Conservation (phyloP, 768 basidiomycete species). For the Pisolithus microcarpus region DNA sequence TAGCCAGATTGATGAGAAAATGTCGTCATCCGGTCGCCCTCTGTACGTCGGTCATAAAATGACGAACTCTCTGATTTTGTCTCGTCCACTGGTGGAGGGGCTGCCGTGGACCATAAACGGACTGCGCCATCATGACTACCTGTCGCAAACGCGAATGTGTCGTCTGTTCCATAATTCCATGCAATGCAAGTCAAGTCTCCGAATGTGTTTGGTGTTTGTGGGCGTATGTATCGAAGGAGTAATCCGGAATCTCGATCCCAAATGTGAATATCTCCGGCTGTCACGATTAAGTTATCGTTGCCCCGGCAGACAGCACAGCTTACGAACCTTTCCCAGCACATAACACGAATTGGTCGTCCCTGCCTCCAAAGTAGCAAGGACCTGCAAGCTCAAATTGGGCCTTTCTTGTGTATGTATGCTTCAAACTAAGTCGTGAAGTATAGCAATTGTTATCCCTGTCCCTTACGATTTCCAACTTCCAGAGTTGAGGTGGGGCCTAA, state of each 20-base stretch:
- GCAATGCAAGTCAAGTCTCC: conserved; percentile 76
- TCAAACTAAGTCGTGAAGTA: conserved; percentile 30
- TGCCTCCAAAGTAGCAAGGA: conserved; percentile 76
- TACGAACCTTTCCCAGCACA: conserved; percentile 65
- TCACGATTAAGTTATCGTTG: conserved; percentile 2
- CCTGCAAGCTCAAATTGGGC: conserved; percentile 66
- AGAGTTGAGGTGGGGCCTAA: conserved; percentile 71
- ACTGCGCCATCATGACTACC: conserved; percentile 74
- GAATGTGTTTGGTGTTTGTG: conserved; percentile 41
- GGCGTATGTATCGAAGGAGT: conserved; percentile 61
- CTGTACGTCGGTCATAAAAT: conserved; percentile 17
- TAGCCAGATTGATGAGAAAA: conserved; percentile 24
- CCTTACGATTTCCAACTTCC: conserved; percentile 62
- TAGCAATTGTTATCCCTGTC: conserved; percentile 33
- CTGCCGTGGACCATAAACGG: conserved; percentile 58
- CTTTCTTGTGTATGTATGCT: conserved; percentile 73
- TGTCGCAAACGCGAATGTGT: conserved; percentile 52
- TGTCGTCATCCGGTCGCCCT: conserved; percentile 17
- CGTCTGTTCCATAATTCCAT: conserved; percentile 63
- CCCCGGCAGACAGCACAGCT: neutral
- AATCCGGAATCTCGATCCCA: conserved; percentile 80
- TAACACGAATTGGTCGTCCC: conserved; percentile 69
- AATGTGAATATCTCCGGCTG: conserved; percentile 77
- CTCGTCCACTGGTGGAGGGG: conserved; percentile 9
- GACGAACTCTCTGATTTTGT: conserved; percentile 18